phyloP scores from a whole-genome alignment of 352 stramenopile species.

The Globisporangium rhizosaccharum region DNA sequence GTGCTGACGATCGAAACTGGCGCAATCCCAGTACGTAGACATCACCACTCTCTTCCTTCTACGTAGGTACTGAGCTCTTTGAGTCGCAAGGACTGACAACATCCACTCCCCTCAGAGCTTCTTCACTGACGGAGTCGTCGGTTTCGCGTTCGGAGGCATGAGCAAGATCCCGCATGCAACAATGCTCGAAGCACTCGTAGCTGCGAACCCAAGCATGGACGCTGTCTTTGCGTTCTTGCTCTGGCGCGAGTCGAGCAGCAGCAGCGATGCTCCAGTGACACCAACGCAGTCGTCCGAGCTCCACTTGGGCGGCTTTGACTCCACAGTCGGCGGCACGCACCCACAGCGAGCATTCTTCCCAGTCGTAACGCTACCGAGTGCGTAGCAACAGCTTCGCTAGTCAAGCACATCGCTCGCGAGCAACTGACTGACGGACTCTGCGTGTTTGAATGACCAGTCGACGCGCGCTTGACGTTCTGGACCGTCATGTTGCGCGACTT shows the following conservation, averaged over 20 bases:
- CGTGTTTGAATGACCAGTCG: constrained; percentile 5
- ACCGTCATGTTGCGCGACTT: constrained; percentile 38
- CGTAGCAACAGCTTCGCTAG: not conserved
- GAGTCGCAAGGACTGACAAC: not conserved
- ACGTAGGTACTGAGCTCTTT: too few relatives aligned
- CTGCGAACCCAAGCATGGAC: constrained; percentile 20
- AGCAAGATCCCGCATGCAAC: constrained; percentile 42
- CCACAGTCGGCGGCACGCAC: constrained; percentile 23
- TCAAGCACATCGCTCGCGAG: too few relatives aligned
- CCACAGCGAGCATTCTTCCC: constrained; percentile 34
- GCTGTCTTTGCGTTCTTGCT: constrained; percentile 46
- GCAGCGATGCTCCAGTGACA: too few relatives aligned
- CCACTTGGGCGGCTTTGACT: constrained; percentile 42
- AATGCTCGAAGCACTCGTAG: constrained; percentile 28
- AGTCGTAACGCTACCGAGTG: constrained; percentile 29
- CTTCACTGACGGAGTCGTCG: constrained; percentile 47
- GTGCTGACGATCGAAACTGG: constrained; percentile 43
- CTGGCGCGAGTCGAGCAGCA: constrained; percentile 11
- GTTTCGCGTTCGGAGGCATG: constrained; percentile 44
- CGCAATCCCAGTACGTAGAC: constrained; percentile 27
- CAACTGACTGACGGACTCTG: too few relatives aligned
- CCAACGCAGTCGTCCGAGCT: constrained; percentile 29
- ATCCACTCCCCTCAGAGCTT: constrained; percentile 19
- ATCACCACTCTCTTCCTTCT: not conserved
- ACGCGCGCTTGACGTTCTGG: constrained; percentile 42